A percentile compares a stretch with the other conserved stretches of the same genome.
Evolutionary conservation across 345 rosid genomes (phyloP).

Genomic region (Pugionium dolabratum): DNA sequence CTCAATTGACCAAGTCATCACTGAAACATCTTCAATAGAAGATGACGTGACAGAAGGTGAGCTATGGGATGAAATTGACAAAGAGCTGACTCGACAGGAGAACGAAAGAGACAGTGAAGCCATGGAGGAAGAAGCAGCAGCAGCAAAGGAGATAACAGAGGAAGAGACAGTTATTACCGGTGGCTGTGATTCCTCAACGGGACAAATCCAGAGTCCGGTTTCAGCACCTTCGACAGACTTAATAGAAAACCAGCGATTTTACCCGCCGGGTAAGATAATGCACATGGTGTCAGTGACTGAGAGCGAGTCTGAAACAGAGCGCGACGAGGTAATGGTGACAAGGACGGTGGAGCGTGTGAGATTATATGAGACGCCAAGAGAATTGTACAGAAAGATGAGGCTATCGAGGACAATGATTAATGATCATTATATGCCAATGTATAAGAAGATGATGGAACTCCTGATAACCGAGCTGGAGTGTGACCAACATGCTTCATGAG

Average conservation of each 20-base stretch:
- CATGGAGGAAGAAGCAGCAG: slow-evolving; percentile 78
- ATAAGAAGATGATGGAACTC: slow-evolving; percentile 86
- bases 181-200: slow-evolving; percentile 34
- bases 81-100: slow-evolving; percentile 73
- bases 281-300: slow-evolving; percentile 62
- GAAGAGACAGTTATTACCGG: slow-evolving; percentile 56
- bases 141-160: slow-evolving; percentile 66
- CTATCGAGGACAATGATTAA: slow-evolving; percentile 89
- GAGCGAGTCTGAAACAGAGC: slow-evolving; percentile 39
- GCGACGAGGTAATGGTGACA: slow-evolving; percentile 23
- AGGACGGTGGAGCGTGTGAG: slow-evolving; percentile 45
- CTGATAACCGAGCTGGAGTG: slow-evolving; percentile 63
- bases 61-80: slow-evolving; percentile 84
- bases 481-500: slow-evolving; percentile 32
- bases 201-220: slow-evolving; percentile 44
- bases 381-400: slow-evolving; percentile 85
- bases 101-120: slow-evolving; percentile 55
- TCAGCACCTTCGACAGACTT: slow-evolving; percentile 46
- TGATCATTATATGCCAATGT: slow-evolving; percentile 97
- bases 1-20: slow-evolving; percentile 41
- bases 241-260: slow-evolving; percentile 68
- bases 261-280: slow-evolving; percentile 87
- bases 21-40: slow-evolving; percentile 43
- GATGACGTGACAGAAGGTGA: slow-evolving; percentile 71
- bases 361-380: slow-evolving; percentile 78